A percentile compares a stretch with the other conserved stretches of the same genome.
These are phyloP conservation scores for Sporothrix euskadiensis DNA, from an alignment of 2,329 filamentous ascomycete genomes.

Conservation along the genomic window DNA sequence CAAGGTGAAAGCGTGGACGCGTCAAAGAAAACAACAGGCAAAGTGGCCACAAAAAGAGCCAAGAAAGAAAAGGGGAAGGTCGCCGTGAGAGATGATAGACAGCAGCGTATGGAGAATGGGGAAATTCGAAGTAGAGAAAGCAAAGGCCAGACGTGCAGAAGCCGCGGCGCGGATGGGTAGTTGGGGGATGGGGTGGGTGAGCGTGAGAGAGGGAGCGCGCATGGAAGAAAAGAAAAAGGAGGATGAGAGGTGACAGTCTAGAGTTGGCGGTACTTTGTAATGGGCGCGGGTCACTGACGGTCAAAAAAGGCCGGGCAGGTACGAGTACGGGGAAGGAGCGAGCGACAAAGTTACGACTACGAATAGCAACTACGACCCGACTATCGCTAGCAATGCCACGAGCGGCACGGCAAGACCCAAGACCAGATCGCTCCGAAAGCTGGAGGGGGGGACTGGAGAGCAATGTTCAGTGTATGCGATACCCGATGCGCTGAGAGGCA, in stretches of 20 bases:
- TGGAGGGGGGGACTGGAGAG: not conserved
- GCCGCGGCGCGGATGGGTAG: conserved; percentile 7
- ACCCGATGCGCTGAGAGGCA: not conserved
- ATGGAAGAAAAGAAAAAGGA: not conserved
- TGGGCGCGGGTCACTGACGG: not conserved
- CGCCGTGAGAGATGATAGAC: not conserved
- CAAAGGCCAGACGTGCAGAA: not conserved
- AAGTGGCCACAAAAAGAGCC: not conserved
- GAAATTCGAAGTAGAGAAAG: not conserved
- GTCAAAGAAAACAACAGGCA: not conserved
- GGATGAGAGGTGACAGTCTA: not conserved
- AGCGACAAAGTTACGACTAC: not conserved
- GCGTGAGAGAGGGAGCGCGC: not conserved
- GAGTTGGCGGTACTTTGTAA: not conserved
- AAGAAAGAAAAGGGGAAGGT: not conserved
- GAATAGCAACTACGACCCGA: not conserved
- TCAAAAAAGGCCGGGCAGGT: not conserved
- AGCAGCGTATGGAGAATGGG: not conserved
- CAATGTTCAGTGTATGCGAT: not conserved
- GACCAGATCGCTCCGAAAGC: not conserved
- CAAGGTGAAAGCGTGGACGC: not conserved
- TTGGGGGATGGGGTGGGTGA: not conserved
- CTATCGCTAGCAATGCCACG: not conserved
- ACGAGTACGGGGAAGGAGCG: conserved; percentile 7
- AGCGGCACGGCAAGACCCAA: not conserved